These are phyloP conservation scores for Acanthamoeba lenticulata DNA, from an alignment of 208 protist species.

Conservation along the genomic window DNA sequence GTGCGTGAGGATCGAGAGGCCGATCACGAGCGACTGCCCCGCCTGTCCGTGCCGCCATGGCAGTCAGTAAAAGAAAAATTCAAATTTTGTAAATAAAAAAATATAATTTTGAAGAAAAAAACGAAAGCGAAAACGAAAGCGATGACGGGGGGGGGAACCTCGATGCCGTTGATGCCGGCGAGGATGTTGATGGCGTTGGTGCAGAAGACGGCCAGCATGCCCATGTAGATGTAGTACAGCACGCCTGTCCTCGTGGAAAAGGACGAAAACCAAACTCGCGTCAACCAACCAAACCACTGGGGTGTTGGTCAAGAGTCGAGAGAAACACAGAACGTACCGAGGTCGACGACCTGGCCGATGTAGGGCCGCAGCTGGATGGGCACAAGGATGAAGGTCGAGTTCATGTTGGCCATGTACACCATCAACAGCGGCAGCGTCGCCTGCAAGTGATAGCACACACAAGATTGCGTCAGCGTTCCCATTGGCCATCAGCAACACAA, in stretches of 20 bases:
- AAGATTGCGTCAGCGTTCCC: too few relatives aligned
- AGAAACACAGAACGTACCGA: too few relatives aligned
- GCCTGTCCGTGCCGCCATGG: conserved; percentile 89
- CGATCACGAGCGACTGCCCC: conserved; percentile 97
- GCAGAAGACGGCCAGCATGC: conserved; percentile 97
- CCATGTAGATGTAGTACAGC: conserved; percentile 96
- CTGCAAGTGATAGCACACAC: neutral
- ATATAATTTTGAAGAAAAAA: neutral
- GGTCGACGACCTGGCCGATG: conserved; percentile 37
- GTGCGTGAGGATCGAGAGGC: conserved; percentile 92
- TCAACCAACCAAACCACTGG: neutral
- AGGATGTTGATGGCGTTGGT: conserved; percentile 99
- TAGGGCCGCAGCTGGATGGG: conserved; percentile 81
- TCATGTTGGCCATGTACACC: conserved; percentile 75
- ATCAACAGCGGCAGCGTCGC: conserved; percentile 74
- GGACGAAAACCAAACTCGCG: neutral
- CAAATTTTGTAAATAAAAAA: conserved; percentile 72
- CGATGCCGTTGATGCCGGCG: conserved; percentile 98
- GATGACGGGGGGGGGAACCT: conserved; percentile 41
- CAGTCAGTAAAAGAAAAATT: neutral
- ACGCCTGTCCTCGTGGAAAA: conserved; percentile 87
- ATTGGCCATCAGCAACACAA: neutral
- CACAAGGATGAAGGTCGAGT: conserved; percentile 89
- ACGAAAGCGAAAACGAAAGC: neutral
- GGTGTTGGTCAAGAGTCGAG: too few relatives aligned